phyloP scores from a whole-genome alignment of 2,329 filamentous ascomycete species.

The Scedosporium aurantiacum region DNA sequence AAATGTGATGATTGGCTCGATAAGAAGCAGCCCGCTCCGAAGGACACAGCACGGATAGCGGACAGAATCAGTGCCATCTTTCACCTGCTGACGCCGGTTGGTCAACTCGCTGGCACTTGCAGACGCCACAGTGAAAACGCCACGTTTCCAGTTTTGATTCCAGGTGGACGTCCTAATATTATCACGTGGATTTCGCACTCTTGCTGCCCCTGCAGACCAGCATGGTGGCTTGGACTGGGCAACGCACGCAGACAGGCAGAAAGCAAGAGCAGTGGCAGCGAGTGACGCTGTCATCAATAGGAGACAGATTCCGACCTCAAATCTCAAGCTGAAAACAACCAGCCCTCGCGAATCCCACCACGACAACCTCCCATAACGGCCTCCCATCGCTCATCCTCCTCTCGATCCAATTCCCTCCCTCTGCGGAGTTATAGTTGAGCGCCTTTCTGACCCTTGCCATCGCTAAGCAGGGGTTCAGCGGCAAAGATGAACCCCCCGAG shows the following conservation, averaged over 20 bases:
- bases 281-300: neutral
- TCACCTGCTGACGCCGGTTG: neutral
- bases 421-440: too few relatives aligned
- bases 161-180: neutral
- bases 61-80: neutral
- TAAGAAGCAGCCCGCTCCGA: neutral
- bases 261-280: neutral
- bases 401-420: neutral
- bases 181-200: neutral
- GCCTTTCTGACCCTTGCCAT: too few relatives aligned
- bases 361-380: conserved; percentile 6
- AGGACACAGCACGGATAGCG: neutral
- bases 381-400: neutral
- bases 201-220: too few relatives aligned
- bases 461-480: neutral
- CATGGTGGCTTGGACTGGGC: too few relatives aligned
- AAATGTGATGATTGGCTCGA: neutral
- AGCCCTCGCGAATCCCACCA: neutral
- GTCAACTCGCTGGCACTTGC: neutral
- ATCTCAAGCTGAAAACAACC: neutral
- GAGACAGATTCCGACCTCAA: neutral
- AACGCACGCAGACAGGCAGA: too few relatives aligned
- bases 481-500: conserved; percentile 71
- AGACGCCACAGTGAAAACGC: neutral
- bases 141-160: neutral